phyloP scores from a whole-genome alignment of 768 basidiomycete species.

The Lactarius pseudohatsudake region DNA sequence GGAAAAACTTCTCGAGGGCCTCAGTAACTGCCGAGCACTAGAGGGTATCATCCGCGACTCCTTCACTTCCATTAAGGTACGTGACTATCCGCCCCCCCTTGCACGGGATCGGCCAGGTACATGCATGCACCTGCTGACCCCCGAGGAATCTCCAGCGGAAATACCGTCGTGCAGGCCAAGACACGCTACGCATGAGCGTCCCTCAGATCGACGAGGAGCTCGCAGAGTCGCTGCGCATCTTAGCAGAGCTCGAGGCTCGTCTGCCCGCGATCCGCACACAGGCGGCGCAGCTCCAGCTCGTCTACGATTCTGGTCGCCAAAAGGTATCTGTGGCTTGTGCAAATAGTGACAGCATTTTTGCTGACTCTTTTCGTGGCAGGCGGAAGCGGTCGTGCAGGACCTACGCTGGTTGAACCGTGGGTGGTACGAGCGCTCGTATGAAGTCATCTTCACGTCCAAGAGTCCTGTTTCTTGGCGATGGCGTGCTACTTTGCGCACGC shows the following conservation, averaged over 20 bases:
- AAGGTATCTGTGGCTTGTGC: conserved; percentile 47
- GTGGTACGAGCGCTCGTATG: conserved; percentile 72
- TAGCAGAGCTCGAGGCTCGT: conserved; percentile 55
- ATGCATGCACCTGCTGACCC: conserved; percentile 6
- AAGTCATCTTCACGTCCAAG: conserved; percentile 68
- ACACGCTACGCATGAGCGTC: conserved; percentile 56
- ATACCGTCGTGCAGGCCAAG: conserved; percentile 52
- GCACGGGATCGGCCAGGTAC: neutral
- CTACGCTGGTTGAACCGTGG: conserved; percentile 78
- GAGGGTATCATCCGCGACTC: conserved; percentile 69
- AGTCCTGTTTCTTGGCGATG: conserved; percentile 73
- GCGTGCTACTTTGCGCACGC: conserved; percentile 59
- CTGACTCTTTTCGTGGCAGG: conserved; percentile 41
- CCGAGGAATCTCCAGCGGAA: conserved; percentile 46
- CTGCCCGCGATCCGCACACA: conserved; percentile 64
- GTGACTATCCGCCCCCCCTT: conserved; percentile 25
- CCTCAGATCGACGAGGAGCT: conserved; percentile 63
- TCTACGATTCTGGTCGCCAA: conserved; percentile 68
- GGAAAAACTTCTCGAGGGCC: conserved; percentile 65
- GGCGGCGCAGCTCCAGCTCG: conserved; percentile 57
- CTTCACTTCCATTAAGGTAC: conserved; percentile 57
- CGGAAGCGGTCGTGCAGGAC: conserved; percentile 59
- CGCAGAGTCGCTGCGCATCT: conserved; percentile 56
- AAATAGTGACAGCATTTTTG: neutral
- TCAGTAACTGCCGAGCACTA: conserved; percentile 74